A percentile compares a stretch with the other conserved stretches of the same genome.
Evolutionary conservation across 2,329 filamentous ascomycete species (phyloP).

Genomic region (Lachnum nothofagi): DNA sequence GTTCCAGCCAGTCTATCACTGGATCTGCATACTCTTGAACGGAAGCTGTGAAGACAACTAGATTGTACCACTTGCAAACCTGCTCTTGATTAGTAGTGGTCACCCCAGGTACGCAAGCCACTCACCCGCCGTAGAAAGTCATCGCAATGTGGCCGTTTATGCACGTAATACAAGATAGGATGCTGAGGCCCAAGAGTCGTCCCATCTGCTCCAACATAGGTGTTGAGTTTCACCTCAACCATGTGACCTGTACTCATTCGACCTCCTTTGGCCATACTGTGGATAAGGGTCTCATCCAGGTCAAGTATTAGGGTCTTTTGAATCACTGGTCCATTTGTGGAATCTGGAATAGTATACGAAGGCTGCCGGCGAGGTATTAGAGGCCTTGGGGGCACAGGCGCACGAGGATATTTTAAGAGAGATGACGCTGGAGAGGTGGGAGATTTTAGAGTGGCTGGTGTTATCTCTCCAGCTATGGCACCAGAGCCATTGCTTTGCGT

Average conservation of each 20-base stretch:
- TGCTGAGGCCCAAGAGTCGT: conserved; percentile 76
- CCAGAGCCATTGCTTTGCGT: conserved; percentile 39
- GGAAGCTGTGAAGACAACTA: conserved; percentile 93
- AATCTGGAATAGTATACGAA: conserved; percentile 64
- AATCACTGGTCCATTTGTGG: conserved; percentile 48
- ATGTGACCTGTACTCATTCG: conserved; percentile 96
- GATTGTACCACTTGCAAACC: conserved; percentile 96
- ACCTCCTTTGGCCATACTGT: conserved; percentile 95
- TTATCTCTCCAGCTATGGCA: conserved; percentile 41
- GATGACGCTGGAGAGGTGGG: conserved; percentile 75
- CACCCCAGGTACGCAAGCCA: conserved; percentile 1
- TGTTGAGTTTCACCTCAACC: conserved; percentile 91
- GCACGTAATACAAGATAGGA: conserved; percentile 96
- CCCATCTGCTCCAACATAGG: conserved; percentile 61
- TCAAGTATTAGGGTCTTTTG: conserved; percentile 95
- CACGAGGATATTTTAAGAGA: conserved; percentile 75
- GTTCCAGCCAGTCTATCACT: conserved; percentile 97
- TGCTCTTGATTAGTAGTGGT: conserved; percentile 37
- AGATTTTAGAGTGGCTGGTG: conserved; percentile 80
- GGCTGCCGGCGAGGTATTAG: conserved; percentile 84
- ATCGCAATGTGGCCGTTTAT: conserved; percentile 94
- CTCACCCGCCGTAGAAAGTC: conserved; percentile 82
- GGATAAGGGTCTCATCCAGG: conserved; percentile 93
- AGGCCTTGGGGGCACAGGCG: conserved; percentile 81
- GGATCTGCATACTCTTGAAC: conserved; percentile 98